phyloP scores from a whole-genome alignment of 2,329 filamentous ascomycete species.

The Xylaria multiplex region DNA sequence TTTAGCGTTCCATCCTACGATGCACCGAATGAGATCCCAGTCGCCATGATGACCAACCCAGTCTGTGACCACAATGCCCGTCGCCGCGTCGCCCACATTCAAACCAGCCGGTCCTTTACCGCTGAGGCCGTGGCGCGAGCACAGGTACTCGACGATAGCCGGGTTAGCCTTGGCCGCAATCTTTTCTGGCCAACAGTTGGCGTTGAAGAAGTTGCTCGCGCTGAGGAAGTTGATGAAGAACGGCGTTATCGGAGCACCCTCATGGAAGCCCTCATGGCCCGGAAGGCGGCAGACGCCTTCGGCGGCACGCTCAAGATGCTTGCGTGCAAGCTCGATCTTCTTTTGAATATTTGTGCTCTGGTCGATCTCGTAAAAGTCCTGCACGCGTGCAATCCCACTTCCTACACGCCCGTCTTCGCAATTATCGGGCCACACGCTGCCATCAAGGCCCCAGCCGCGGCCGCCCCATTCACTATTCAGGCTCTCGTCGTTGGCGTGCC shows the following conservation, averaged over 20 bases:
- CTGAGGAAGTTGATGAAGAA: conserved; percentile 91
- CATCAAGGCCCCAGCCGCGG: conserved; percentile 68
- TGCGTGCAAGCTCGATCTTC: conserved; percentile 79
- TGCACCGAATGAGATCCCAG: conserved; percentile 88
- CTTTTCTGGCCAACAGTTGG: conserved; percentile 90
- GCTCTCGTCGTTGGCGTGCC: conserved; percentile 74
- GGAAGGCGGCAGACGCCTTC: conserved; percentile 60
- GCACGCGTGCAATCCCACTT: conserved; percentile 81
- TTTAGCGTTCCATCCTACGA: conserved; percentile 90
- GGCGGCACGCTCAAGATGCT: conserved; percentile 79
- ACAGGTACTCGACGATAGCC: conserved; percentile 71
- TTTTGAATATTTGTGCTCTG: conserved; percentile 78
- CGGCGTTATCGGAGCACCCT: conserved; percentile 58
- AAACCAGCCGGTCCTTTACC: conserved; percentile 61
- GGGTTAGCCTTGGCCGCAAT: conserved; percentile 91
- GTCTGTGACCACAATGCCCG: conserved; percentile 90
- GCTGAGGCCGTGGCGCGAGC: conserved; percentile 63
- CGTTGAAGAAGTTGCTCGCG: conserved; percentile 93
- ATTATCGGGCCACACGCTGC: conserved; percentile 84
- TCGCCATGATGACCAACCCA: conserved; percentile 89
- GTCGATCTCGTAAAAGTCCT: conserved; percentile 93
- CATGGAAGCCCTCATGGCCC: conserved; percentile 46
- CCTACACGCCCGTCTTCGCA: conserved; percentile 77
- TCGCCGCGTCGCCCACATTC: conserved; percentile 75
- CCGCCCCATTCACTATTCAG: conserved; percentile 62